Evolutionary conservation across 2,329 filamentous ascomycete species (phyloP), one percentile per base, ranked within the genome.

Genomic region (Ceratocystis diversiconidia): DNA sequence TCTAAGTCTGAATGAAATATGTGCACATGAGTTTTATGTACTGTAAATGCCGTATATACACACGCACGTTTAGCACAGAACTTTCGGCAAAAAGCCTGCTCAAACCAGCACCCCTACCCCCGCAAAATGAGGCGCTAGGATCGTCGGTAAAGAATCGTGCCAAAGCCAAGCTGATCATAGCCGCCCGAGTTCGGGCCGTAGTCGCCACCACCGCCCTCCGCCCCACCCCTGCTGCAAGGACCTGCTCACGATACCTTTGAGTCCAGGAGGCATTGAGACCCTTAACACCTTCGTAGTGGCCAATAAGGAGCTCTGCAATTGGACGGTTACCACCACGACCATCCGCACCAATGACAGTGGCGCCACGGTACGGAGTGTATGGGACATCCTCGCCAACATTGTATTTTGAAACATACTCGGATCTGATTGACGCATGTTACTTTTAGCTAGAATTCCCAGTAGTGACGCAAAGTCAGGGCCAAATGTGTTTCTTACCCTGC

Each of bases 121-220:
- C 3, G 3, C 36, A 41, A 12, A 41, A 7, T 4, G 5, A 12
- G 2, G 4, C 6, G 1, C 48, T 50, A 50, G 17, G 17, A 50
- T 5, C 48, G 48, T 5, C 48, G n/a, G 22, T 50, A 50, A 5
- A 50, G 48, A 50, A 74, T 67, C 1, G 72, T 74, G 4, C 73
- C 73, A 57, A 71, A 72, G 0, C 73, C 73, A 46, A 74, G 69
- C 48, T 74, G 72, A 68, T 79, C 77, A 66, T 73, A 79, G 0
- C 77, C 77, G 3, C 77, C 77, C 41, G 73, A 75, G 50, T 67
- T 75, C 15, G 71, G 41, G 5, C 75, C 76, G 67, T 78, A 79
- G 66, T 78, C 71, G 10, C 77, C 76, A 63, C 76, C 76, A 22
- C 77, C 77, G 0, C 77, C 77, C 68, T 79, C 77, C 3, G 73